phyloP scores from a whole-genome alignment of 2,329 filamentous ascomycete genomes.

The Fusarium temperatum region DNA sequence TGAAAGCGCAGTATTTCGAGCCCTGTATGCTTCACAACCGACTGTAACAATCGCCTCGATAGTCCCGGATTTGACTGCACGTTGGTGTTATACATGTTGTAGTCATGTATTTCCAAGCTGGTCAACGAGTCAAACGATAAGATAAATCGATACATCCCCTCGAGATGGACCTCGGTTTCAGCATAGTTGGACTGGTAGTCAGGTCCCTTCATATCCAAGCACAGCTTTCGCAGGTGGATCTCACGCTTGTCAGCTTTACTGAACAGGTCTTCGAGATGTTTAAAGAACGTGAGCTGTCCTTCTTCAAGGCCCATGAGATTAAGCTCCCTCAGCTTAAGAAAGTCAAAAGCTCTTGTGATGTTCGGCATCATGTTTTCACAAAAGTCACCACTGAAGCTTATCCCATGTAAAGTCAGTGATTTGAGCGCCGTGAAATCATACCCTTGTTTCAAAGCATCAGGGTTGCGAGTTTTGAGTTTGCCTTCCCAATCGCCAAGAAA shows the following conservation, averaged over 20 bases:
- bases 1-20: neutral
- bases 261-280: neutral
- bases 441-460: neutral
- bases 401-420: neutral
- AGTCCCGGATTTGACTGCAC: neutral
- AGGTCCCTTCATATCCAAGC: neutral
- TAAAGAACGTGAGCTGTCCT: neutral
- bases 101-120: neutral
- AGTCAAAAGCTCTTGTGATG: neutral
- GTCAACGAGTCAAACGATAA: neutral
- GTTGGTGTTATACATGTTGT: neutral
- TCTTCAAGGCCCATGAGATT: rapidly evolving
- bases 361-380: neutral
- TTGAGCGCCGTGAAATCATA: neutral
- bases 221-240: neutral
- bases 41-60: neutral
- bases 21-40: neutral
- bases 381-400: rapidly evolving
- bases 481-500: neutral
- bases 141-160: slow-evolving; percentile 2
- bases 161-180: neutral
- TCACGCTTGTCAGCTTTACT: neutral
- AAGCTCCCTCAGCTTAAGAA: neutral
- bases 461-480: neutral
- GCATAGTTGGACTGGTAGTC: rapidly evolving